These are phyloP conservation scores for Hyphopichia burtonii DNA, from an alignment of 1,139 yeast genomes.

Conservation along the genomic window DNA sequence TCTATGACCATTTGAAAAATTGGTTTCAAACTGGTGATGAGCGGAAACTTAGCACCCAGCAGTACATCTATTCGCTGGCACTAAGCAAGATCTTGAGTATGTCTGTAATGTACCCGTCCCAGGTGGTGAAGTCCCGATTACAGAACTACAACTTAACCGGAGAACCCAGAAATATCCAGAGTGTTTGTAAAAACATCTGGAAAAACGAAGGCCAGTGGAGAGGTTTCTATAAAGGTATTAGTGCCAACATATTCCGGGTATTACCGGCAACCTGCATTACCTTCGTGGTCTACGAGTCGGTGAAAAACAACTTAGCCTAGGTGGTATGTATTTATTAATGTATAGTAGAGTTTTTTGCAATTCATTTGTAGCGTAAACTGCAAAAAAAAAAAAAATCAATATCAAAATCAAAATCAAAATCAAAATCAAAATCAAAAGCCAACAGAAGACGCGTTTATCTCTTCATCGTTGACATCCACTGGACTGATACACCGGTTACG, in stretches of 20 bases:
- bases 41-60: slow-evolving; percentile 42
- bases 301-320: slow-evolving; percentile 15
- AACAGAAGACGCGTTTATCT: too few relatives aligned
- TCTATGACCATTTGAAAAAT: slow-evolving; percentile 73
- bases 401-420: neutral
- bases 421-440: too few relatives aligned
- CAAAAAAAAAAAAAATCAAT: neutral
- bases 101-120: slow-evolving; percentile 76
- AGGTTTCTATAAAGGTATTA: slow-evolving; percentile 78
- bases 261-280: slow-evolving; percentile 77
- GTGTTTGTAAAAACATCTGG: slow-evolving; percentile 30
- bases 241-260: slow-evolving; percentile 60
- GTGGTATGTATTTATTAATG: neutral
- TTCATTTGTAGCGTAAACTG: too few relatives aligned
- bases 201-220: slow-evolving; percentile 40
- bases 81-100: slow-evolving; percentile 70
- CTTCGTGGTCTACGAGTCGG: slow-evolving; percentile 61
- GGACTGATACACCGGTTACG: too few relatives aligned
- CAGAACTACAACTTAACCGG: slow-evolving; percentile 48
- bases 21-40: slow-evolving; percentile 13
- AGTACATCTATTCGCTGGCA: slow-evolving; percentile 67
- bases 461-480: too few relatives aligned
- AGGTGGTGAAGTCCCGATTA: slow-evolving; percentile 73
- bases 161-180: slow-evolving; percentile 15
- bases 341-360: neutral